A percentile compares a stretch with the other conserved stretches of the same genome.
Conservation (phyloP, 1,284 basidiomycete species). For the Cystobasidium sp. region DNA sequence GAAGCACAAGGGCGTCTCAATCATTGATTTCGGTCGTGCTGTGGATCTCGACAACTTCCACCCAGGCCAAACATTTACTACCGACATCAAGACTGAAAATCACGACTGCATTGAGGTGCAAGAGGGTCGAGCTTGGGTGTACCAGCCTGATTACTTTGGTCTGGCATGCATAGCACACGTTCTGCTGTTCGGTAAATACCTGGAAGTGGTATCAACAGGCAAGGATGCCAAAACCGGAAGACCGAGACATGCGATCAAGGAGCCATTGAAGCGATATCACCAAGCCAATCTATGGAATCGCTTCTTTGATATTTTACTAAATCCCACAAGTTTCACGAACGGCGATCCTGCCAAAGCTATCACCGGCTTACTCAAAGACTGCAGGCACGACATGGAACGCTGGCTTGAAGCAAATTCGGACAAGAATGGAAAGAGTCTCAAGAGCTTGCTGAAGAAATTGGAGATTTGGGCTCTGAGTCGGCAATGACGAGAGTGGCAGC, state of each 20-base stretch:
- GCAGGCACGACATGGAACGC: slow-evolving; percentile 79
- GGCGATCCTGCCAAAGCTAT: slow-evolving; percentile 70
- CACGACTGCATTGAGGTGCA: slow-evolving; percentile 90
- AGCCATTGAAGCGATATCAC: slow-evolving; percentile 92
- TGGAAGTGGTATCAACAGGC: slow-evolving; percentile 64
- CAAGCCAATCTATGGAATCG: slow-evolving; percentile 83
- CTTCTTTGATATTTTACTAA: slow-evolving; percentile 85
- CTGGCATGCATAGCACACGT: slow-evolving; percentile 91
- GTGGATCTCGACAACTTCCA: slow-evolving; percentile 85
- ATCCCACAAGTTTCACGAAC: slow-evolving; percentile 66
- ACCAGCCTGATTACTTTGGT: slow-evolving; percentile 94
- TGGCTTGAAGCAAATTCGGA: slow-evolving; percentile 73
- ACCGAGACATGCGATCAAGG: slow-evolving; percentile 68
- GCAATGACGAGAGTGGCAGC: neutral
- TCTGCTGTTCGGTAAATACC: slow-evolving; percentile 94
- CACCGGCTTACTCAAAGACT: slow-evolving; percentile 66
- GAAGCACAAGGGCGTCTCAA: slow-evolving; percentile 80
- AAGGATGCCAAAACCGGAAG: slow-evolving; percentile 54
- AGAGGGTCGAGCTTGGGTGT: slow-evolving; percentile 82
- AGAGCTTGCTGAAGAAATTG: slow-evolving; percentile 79
- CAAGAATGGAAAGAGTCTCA: slow-evolving; percentile 82
- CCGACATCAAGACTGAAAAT: slow-evolving; percentile 85
- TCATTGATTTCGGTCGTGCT: slow-evolving; percentile 96
- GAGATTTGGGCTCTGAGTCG: slow-evolving; percentile 57
- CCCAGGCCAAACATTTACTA: slow-evolving; percentile 74